Evolutionary conservation across 495 filamentous ascomycete genomes (phyloP).

Genomic region (Xylaria longipes): DNA sequence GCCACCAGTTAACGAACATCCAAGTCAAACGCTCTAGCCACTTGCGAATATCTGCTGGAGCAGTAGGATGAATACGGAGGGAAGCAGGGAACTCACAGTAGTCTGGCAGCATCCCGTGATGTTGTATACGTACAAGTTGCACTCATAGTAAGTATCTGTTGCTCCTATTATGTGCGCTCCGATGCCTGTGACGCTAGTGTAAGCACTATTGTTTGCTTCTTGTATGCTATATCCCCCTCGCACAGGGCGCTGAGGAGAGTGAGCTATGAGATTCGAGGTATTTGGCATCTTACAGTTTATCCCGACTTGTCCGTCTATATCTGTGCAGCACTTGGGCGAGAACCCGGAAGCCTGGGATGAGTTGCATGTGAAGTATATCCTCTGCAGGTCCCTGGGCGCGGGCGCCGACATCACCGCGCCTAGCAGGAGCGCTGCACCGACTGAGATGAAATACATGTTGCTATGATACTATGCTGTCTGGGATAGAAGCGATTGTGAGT

Average conservation of each 20-base stretch:
- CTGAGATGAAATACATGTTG: slow-evolving; percentile 22
- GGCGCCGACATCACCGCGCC: slow-evolving; percentile 31
- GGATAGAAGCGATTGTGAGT: slow-evolving; percentile 3
- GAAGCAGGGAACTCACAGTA: slow-evolving; percentile 28
- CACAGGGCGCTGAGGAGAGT: neutral
- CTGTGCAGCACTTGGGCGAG: slow-evolving; percentile 37
- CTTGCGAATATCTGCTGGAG: neutral
- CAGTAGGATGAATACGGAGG: neutral
- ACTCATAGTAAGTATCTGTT: slow-evolving; percentile 36
- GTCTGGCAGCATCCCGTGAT: slow-evolving; percentile 42
- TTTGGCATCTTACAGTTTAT: slow-evolving; percentile 35
- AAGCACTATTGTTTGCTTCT: neutral
- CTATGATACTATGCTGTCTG: neutral
- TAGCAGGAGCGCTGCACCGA: slow-evolving; percentile 22
- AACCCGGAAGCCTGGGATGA: slow-evolving; percentile 32
- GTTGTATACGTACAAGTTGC: slow-evolving; percentile 41
- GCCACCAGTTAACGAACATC: neutral
- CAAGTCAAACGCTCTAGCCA: neutral
- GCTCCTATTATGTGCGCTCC: slow-evolving; percentile 36
- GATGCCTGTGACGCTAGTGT: slow-evolving; percentile 27
- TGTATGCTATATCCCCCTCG: neutral
- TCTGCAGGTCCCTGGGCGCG: slow-evolving; percentile 1
- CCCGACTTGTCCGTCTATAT: slow-evolving; percentile 39
- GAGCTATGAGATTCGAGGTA: neutral
- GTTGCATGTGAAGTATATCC: slow-evolving; percentile 35